Evolutionary conservation across 495 filamentous ascomycete species (phyloP).

Genomic region (Daldinia decipiens): DNA sequence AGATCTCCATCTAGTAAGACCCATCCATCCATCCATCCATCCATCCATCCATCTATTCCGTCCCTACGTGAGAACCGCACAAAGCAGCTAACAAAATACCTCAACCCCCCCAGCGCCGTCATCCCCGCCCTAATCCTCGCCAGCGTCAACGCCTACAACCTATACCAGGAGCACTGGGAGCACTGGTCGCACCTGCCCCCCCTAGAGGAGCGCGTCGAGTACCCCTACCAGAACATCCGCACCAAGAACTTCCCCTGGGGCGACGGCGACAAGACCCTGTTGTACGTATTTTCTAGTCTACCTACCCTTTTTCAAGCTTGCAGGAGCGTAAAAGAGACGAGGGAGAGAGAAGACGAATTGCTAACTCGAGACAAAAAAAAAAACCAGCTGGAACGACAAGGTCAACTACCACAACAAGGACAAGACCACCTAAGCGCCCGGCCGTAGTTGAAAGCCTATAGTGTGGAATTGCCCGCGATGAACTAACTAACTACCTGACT

Average conservation of each 20-base stretch:
- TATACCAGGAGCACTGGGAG: slow-evolving; percentile 96
- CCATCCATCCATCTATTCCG: slow-evolving; percentile 2
- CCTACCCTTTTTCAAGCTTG: too few relatives aligned
- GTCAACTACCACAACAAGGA: slow-evolving; percentile 98
- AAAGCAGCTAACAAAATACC: slow-evolving; percentile 35
- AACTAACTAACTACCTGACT: not conserved
- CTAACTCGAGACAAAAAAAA: slow-evolving; percentile 1
- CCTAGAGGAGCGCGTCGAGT: slow-evolving; percentile 87
- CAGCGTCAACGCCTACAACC: slow-evolving; percentile 80
- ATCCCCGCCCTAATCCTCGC: slow-evolving; percentile 76
- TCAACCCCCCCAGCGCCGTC: slow-evolving; percentile 63
- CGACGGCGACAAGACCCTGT: slow-evolving; percentile 81
- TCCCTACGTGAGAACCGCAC: not conserved
- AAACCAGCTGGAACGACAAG: slow-evolving; percentile 83
- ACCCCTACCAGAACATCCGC: slow-evolving; percentile 94
- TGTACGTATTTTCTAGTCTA: slow-evolving; percentile 49
- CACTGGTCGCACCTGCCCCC: slow-evolving; percentile 88
- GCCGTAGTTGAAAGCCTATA: not conserved
- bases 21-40: slow-evolving; percentile 6
- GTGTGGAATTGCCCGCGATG: not conserved
- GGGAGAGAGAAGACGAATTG: not conserved
- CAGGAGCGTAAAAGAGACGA: too few relatives aligned
- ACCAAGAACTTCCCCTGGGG: slow-evolving; percentile 91
- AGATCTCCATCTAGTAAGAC: slow-evolving; percentile 89
- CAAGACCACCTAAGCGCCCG: slow-evolving; percentile 66